These are phyloP conservation scores for Puccinia polysora DNA, from an alignment of 1,284 basidiomycete genomes.

Conservation along the genomic window DNA sequence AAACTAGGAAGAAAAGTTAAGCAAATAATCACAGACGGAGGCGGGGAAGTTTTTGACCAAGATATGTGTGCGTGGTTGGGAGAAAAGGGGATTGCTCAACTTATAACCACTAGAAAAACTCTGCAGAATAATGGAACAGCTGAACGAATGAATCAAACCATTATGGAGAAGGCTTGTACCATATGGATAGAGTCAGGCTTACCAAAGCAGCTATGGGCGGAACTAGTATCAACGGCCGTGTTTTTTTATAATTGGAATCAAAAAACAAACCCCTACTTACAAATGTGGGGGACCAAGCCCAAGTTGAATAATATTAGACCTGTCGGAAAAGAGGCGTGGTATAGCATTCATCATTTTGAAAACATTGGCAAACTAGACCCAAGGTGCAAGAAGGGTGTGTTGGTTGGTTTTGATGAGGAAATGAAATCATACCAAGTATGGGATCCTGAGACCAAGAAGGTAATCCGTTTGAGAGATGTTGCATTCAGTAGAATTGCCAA, in stretches of 20 bases:
- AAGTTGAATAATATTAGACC: not conserved
- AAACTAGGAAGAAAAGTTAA: not conserved
- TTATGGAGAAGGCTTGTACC: slow-evolving; percentile 3
- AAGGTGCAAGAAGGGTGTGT: not conserved
- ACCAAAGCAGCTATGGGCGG: slow-evolving; percentile 12
- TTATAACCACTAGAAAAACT: slow-evolving; percentile 11
- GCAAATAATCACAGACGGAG: slow-evolving; percentile 15
- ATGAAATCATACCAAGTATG: not conserved
- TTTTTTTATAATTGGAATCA: not conserved
- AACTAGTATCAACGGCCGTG: not conserved
- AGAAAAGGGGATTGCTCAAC: not conserved
- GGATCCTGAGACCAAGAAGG: not conserved
- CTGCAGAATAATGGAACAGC: slow-evolving; percentile 12
- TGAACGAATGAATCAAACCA: not conserved
- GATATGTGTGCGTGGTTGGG: not conserved
- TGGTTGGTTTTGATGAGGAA: slow-evolving; percentile 1
- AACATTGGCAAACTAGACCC: not conserved
- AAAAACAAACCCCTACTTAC: not conserved
- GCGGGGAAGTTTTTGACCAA: slow-evolving; percentile 4
- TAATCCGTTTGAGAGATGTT: slow-evolving; percentile 3
- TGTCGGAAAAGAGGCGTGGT: not conserved
- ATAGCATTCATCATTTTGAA: not conserved
- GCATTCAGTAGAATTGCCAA: not conserved
- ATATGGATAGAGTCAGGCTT: not conserved
- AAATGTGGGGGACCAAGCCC: not conserved